A percentile compares a stretch with the other conserved stretches of the same genome.
phyloP scores from a whole-genome alignment of 345 rosid genomes.

The Eucalyptus paniculata region DNA sequence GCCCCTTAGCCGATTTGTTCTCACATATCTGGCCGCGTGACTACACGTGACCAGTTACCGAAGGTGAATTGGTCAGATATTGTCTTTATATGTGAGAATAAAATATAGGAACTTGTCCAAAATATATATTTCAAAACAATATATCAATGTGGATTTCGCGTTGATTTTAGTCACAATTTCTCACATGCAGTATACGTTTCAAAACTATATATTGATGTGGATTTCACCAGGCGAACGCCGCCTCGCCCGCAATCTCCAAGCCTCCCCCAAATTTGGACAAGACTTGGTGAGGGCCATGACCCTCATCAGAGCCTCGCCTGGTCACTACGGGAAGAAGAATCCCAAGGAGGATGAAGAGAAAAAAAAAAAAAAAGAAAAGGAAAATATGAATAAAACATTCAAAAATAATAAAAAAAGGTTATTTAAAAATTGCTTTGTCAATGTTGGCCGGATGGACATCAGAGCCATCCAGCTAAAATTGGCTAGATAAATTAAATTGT shows the following conservation, averaged over 20 bases:
- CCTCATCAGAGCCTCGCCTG: rapidly evolving
- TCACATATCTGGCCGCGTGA: background rate
- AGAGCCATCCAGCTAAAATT: no score
- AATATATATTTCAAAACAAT: no score
- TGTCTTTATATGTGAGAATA: rapidly evolving
- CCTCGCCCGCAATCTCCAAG: rapidly evolving
- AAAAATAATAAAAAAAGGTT: no score
- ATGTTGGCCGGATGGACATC: no score
- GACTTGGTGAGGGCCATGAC: no score
- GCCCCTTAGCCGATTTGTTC: background rate
- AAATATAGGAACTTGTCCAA: background rate
- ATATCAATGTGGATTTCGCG: no score
- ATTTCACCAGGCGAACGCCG: rapidly evolving
- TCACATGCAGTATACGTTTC: rapidly evolving
- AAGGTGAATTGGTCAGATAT: rapidly evolving
- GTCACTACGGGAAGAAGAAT: rapidly evolving
- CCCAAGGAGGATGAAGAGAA: no score
- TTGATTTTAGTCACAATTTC: rapidly evolving
- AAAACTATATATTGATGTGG: no score
- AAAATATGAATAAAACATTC: no score
- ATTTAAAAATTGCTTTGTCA: no score
- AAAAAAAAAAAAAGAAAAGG: no score
- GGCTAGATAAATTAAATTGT: no score
- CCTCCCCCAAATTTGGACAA: rapidly evolving
- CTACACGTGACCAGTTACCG: background rate